These are phyloP conservation scores for Prunus dulcis DNA, from an alignment of 306 rosid species.

Conservation along the genomic window DNA sequence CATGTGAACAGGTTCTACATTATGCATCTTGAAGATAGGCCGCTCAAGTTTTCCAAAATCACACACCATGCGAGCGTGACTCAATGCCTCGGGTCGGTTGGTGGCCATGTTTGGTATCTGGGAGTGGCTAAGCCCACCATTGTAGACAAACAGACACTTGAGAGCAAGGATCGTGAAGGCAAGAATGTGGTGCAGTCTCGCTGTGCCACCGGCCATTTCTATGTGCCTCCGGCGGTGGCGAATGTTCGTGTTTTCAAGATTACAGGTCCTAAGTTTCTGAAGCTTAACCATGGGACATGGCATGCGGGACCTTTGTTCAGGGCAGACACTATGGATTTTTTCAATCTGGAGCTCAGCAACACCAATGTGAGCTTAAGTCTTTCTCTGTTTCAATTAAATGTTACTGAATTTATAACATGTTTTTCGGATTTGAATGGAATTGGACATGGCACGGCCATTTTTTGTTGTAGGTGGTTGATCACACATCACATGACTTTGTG, in stretches of 20 bases:
- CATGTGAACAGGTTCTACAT: constrained; percentile 54
- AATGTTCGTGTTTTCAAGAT: constrained; percentile 64
- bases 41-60: constrained; percentile 48
- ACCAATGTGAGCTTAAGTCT: constrained; percentile 53
- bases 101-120: constrained; percentile 77
- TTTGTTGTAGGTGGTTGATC: constrained; percentile 60
- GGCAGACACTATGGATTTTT: constrained; percentile 53
- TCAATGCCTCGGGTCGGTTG: constrained; percentile 83
- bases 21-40: constrained; percentile 57
- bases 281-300: constrained; percentile 87
- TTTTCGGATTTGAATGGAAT: too few species aligned
- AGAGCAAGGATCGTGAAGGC: constrained; percentile 20
- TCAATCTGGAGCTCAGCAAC: constrained; percentile 64
- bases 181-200: constrained; percentile 35
- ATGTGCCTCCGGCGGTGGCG: constrained; percentile 57
- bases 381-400: background rate
- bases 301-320: constrained; percentile 90
- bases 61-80: constrained; percentile 88
- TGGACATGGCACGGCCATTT: background rate
- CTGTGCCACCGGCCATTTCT: constrained; percentile 46
- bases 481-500: constrained; percentile 52
- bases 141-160: constrained; percentile 32
- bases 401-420: too few species aligned
- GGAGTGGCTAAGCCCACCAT: constrained; percentile 82
- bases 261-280: constrained; percentile 68